These are phyloP conservation scores for Myxozyma udenii DNA, from an alignment of 805 yeast species.

Conservation along the genomic window DNA sequence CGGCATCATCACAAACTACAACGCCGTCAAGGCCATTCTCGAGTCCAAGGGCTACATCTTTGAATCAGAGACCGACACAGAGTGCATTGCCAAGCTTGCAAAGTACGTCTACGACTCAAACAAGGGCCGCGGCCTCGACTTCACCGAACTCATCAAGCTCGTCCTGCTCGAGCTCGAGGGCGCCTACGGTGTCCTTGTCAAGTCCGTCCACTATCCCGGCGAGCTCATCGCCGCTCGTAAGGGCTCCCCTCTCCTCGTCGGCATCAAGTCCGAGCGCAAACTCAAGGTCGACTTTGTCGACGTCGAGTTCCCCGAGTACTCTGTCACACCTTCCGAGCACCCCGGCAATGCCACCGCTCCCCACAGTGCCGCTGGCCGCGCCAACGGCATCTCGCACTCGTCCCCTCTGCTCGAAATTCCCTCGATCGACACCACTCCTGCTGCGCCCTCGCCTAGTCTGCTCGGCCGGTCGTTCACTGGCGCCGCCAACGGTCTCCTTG, in stretches of 20 bases:
- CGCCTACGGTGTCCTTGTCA: constrained; percentile 92
- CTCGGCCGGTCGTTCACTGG: background rate
- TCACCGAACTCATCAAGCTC: constrained; percentile 87
- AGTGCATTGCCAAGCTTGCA: constrained; percentile 93
- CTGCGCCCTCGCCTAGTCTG: background rate
- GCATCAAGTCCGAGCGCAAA: constrained; percentile 93
- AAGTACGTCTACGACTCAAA: constrained; percentile 85
- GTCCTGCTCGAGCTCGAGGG: constrained; percentile 93
- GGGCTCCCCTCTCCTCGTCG: constrained; percentile 95
- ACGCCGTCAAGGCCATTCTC: constrained; percentile 82
- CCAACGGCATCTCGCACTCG: background rate
- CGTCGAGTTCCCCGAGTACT: constrained; percentile 80
- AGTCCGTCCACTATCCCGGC: constrained; percentile 87
- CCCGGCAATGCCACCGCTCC: constrained; percentile 4
- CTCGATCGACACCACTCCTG: background rate
- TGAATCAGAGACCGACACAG: constrained; percentile 95
- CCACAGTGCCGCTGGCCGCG: background rate
- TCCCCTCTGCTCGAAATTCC: background rate
- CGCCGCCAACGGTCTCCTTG: constrained; percentile 31
- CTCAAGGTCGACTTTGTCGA: constrained; percentile 97
- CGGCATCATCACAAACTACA: constrained; percentile 95
- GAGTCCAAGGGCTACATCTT: constrained; percentile 74
- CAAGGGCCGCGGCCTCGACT: constrained; percentile 71
- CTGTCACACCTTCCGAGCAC: constrained; percentile 45
- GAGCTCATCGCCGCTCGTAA: constrained; percentile 96